phyloP scores from a whole-genome alignment of 805 yeast species.

The Candida bentonensis region DNA sequence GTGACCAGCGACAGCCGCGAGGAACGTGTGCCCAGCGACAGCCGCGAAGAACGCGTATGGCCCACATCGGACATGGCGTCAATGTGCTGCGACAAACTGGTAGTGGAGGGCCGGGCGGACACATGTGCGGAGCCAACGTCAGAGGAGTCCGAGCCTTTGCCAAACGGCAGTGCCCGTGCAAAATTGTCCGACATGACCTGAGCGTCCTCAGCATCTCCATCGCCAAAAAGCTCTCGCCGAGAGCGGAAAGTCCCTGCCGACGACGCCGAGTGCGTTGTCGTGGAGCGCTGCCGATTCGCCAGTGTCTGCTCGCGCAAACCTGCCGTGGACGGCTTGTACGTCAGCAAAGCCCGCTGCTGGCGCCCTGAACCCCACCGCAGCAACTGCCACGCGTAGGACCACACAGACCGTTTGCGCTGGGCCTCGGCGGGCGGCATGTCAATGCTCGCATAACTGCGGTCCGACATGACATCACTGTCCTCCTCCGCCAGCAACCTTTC shows the following conservation, averaged over 20 bases:
- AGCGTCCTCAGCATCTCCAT: slow-evolving; percentile 13
- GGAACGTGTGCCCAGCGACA: too few species aligned
- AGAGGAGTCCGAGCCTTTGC: too few species aligned
- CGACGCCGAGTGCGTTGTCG: slow-evolving; percentile 11
- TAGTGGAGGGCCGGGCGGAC: too few species aligned
- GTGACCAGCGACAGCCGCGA: too few species aligned
- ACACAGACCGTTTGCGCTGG: neutral
- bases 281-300: slow-evolving; percentile 9
- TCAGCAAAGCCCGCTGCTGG: neutral
- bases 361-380: neutral
- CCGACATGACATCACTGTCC: slow-evolving; percentile 4
- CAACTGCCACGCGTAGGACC: neutral
- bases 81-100: too few species aligned
- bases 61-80: too few species aligned
- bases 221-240: slow-evolving; percentile 12
- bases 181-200: slow-evolving; percentile 14
- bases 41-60: too few species aligned
- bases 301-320: slow-evolving; percentile 9
- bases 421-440: neutral
- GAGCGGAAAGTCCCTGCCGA: slow-evolving; percentile 14
- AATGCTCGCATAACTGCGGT: neutral
- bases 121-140: too few species aligned
- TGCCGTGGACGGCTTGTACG: slow-evolving; percentile 13
- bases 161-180: slow-evolving; percentile 8
- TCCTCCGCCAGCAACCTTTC: slow-evolving; percentile 12